phyloP scores from a whole-genome alignment of 768 basidiomycete genomes.

The Dacryopinax spathularia region DNA sequence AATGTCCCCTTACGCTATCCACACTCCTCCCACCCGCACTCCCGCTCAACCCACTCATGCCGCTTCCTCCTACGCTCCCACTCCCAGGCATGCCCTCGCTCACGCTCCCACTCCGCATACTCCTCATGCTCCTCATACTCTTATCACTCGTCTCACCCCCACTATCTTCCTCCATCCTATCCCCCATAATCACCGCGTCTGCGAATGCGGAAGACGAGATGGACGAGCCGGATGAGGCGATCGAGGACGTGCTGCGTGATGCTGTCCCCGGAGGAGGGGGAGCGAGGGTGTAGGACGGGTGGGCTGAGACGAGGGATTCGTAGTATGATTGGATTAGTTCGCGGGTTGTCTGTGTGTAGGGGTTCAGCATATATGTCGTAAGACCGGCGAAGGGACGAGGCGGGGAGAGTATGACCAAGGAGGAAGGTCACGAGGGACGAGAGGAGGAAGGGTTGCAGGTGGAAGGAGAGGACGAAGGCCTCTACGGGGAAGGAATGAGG shows the following conservation, averaged over 20 bases:
- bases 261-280: not conserved
- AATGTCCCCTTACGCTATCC: not conserved
- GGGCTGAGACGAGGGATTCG: constrained; percentile 78
- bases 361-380: constrained; percentile 17
- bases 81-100: no score
- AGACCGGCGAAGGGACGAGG: constrained; percentile 13
- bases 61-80: no score
- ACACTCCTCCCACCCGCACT: no score
- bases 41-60: no score
- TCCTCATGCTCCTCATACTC: not conserved
- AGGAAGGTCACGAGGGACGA: not conserved
- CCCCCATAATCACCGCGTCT: not conserved
- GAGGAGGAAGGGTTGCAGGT: not conserved
- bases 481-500: constrained; percentile 6
- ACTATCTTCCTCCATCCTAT: not conserved
- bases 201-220: not conserved
- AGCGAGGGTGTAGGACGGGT: constrained; percentile 22
- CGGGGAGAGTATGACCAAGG: not conserved
- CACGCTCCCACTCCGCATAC: no score
- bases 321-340: constrained; percentile 89
- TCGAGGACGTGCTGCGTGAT: not conserved
- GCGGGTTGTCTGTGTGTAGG: constrained; percentile 57
- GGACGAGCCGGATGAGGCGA: not conserved
- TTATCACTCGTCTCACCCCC: not conserved
- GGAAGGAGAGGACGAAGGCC: no score